A percentile compares a stretch with the other conserved stretches of the same genome.
Conservation (phyloP, 176 grass and related monocot genomes). For the Hyparrhenia diplandra region DNA sequence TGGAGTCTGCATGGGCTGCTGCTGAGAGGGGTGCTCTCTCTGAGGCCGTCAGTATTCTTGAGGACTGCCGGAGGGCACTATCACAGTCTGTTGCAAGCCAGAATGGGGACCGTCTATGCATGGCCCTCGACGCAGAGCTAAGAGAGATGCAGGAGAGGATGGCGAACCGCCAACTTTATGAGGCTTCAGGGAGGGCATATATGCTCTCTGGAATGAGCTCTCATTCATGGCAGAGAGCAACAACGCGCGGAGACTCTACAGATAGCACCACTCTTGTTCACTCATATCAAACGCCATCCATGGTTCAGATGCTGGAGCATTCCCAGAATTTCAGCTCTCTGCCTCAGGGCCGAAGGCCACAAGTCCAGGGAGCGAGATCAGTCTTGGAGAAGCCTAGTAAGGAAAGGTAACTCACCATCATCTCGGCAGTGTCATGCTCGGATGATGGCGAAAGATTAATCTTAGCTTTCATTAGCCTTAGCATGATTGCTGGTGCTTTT, state of each 20-base stretch:
- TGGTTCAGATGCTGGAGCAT: constrained; percentile 80
- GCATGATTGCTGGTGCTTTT: constrained; percentile 34
- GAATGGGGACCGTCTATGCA: constrained; percentile 61
- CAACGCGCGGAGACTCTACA: constrained; percentile 76
- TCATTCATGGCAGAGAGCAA: constrained; percentile 93
- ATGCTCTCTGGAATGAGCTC: constrained; percentile 89
- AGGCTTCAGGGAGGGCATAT: constrained; percentile 72
- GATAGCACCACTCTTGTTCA: constrained; percentile 56
- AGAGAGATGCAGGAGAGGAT: constrained; percentile 98
- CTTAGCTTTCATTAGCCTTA: constrained; percentile 28
- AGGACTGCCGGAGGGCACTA: constrained; percentile 48
- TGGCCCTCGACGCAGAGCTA: constrained; percentile 72
- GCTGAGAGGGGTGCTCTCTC: constrained; percentile 69
- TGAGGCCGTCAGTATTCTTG: constrained; percentile 69
- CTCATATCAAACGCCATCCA: constrained; percentile 83
- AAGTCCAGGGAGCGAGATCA: constrained; percentile 1
- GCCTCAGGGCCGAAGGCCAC: constrained; percentile 17
- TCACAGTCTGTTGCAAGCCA: constrained; percentile 47
- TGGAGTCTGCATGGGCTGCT: constrained; percentile 51
- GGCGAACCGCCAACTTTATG: constrained; percentile 63
- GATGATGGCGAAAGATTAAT: background rate
- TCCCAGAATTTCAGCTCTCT: constrained; percentile 48
- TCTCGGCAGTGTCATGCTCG: constrained; percentile 2
- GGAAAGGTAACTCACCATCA: constrained; percentile 32
- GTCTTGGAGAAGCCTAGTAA: constrained; percentile 12